Base-by-base conservation (phyloP, 805 yeast genomes). In the Candida pseudofarinosa region DNA sequence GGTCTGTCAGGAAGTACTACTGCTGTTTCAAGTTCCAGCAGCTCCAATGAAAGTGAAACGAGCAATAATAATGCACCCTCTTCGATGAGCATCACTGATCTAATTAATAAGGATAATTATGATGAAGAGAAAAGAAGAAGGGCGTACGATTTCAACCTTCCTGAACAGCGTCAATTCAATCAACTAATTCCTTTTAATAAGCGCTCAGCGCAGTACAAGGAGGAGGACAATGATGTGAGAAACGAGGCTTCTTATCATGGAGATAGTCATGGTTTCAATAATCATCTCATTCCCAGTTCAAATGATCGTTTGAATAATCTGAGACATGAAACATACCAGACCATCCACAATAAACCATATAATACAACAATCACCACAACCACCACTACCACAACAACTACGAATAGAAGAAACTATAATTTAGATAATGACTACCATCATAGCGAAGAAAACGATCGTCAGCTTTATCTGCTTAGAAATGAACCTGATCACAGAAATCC, bases 111-210 rank as follows among this genome's bases (percentile, higher is more conserved):
- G 3, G 43, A 44, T 13, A 47, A 45, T 31, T 47, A 49, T 34
- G 56, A 51, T 15, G 26, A 50, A 33, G 45, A 53, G 19, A 39
- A 56, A 4, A 50, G 53, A 52, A 50, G 53, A 52, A 46, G 46
- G n/a, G 53, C 56, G 2, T 36, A 35, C 16, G 54, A 47, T 35
- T 48, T 43, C 18, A 17, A 16, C 40, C 48, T 15, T 42, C 53
- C 8, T 45, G 46, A 15, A 46, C 47, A 23, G 40, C 48, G 12
- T 40, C 44, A 10, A 43, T 45, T 4, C 39, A 44, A 14, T 33
- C 42, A 5, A 23, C 6, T 23, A 6, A 10, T 23, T 23, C 28
- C 28, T 23, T 10, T 6, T 7, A 33, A 38, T 19, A 17, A 35
- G 30, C 14, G 33, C 3, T 20, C 33, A 19, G 18, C 26, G 17